phyloP scores from a whole-genome alignment of 345 rosid species.

The Raphanus raphanistrum region DNA sequence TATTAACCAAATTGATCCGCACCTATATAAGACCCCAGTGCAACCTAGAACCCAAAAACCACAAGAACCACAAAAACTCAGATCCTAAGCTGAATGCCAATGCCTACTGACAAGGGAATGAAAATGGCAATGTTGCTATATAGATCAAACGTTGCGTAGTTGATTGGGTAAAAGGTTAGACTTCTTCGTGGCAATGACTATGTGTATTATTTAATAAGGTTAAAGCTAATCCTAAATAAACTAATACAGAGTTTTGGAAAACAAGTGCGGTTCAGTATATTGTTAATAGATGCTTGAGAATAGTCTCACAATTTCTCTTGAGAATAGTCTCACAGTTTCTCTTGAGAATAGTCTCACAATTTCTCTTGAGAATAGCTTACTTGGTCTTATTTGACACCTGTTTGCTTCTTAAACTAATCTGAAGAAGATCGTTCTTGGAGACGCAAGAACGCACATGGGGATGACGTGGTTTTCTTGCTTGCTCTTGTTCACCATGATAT shows the following conservation, averaged over 20 bases:
- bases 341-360: conserved; percentile 2
- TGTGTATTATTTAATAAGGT: not conserved
- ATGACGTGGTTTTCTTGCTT: conserved; percentile 3
- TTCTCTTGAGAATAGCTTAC: not conserved
- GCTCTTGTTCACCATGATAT: not conserved
- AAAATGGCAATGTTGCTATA: not conserved
- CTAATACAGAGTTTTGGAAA: conserved; percentile 2
- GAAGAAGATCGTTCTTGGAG: conserved; percentile 8
- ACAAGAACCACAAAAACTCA: no score
- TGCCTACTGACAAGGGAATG: not conserved
- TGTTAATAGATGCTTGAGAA: conserved; percentile 1
- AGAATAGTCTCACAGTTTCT: not conserved
- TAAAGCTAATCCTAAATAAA: not conserved
- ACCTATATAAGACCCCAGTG: no score
- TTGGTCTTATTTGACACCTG: not conserved
- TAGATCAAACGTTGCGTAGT: not conserved
- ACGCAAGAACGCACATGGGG: not conserved
- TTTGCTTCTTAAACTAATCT: not conserved
- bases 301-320: not conserved
- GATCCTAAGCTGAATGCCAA: no score
- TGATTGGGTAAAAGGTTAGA: not conserved
- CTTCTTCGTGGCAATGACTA: not conserved
- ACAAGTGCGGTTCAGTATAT: not conserved
- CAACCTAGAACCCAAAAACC: no score
- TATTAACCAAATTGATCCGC: no score